These are phyloP conservation scores for Fomes fomentarius DNA, from an alignment of 1,284 basidiomycete genomes.

Conservation along the genomic window DNA sequence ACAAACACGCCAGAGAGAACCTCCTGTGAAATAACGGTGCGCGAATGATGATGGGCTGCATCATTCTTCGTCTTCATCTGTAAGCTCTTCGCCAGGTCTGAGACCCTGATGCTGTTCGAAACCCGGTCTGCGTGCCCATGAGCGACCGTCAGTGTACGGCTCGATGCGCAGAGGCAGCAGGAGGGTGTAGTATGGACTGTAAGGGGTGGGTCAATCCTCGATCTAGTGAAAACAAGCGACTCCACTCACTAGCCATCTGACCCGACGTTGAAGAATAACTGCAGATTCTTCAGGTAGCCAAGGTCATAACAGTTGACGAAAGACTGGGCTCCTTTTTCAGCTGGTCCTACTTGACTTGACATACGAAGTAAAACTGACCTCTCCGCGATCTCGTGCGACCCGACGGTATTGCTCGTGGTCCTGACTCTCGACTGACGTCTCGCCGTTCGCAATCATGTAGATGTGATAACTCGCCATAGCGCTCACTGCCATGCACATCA, in stretches of 20 bases:
- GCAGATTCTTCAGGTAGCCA: conserved; percentile 77
- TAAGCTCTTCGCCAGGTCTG: conserved; percentile 68
- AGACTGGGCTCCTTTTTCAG: too few relatives aligned
- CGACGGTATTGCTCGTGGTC: conserved; percentile 84
- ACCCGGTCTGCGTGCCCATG: conserved; percentile 76
- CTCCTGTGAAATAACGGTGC: not conserved
- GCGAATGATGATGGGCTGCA: not conserved
- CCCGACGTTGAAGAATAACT: conserved; percentile 90
- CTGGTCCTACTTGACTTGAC: too few relatives aligned
- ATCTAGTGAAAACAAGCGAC: not conserved
- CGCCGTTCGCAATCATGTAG: conserved; percentile 74
- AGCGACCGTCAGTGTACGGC: conserved; percentile 86
- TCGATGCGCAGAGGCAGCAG: conserved; percentile 80
- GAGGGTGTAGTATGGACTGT: conserved; percentile 75
- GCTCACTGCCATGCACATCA: conserved; percentile 79
- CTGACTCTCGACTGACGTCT: conserved; percentile 91
- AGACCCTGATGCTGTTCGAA: conserved; percentile 63
- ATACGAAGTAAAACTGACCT: too few relatives aligned
- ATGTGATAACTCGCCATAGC: conserved; percentile 86
- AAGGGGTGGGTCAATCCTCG: not conserved
- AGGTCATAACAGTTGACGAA: conserved; percentile 95
- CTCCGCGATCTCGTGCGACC: conserved; percentile 69
- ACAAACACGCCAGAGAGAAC: too few relatives aligned
- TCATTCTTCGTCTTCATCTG: conserved; percentile 65
- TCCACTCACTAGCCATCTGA: conserved; percentile 74